Base-by-base conservation (phyloP, 2,329 filamentous ascomycete species). In the Harringtonia lauricola region DNA sequence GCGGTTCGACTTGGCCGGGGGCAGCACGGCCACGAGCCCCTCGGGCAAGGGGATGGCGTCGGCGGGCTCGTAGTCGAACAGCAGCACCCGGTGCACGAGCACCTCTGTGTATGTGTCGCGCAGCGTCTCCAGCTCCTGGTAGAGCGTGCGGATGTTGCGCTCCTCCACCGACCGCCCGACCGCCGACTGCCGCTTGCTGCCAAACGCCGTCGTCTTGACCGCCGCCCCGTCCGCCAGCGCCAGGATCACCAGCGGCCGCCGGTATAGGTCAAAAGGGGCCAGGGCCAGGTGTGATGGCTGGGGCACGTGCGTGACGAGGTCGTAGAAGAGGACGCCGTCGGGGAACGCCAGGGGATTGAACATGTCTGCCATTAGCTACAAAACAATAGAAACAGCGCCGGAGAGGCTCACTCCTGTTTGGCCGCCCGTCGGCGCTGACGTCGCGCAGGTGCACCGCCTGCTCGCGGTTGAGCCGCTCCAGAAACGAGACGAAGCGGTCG, bases 281-380 rank as follows among this genome's bases (percentile, higher is more conserved):
- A 94, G 66, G 18, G 86, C 75, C 36, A 86, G 69, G 58, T 94
- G 86, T 28, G 86, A 86, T 28, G 80, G 73, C n/a, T 85, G 80
- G 21, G 87, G 83, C 44, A 83, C 70, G 55, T 87, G 82, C 48
- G 85, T 87, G 46, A 84, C 81, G 49, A 95, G 74, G 59, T 95
- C 84, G 71, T 92, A 95, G 55, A 95, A 74, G 48, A 96, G 83
- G 56, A 81, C 80, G 48, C 90, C 90, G 53, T 81, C 76, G 12
- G 87, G 88, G 61, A 92, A 95, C 14, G 84, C 86, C 55, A 92
- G 68, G 34, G 90, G 90, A 46, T 87, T 94, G 64, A 96, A 95
- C 81, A 92, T 89, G 63, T 87, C 88, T 95, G 60, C 15, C 9
- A 34, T 39, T 29, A 40, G 33, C 24, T 35, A 31, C 7, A 10